A percentile compares a stretch with the other conserved stretches of the same genome.
Evolutionary conservation across 371 early-diverging fungal genomes (phyloP).

Genomic region (Mucor mucedo): DNA sequence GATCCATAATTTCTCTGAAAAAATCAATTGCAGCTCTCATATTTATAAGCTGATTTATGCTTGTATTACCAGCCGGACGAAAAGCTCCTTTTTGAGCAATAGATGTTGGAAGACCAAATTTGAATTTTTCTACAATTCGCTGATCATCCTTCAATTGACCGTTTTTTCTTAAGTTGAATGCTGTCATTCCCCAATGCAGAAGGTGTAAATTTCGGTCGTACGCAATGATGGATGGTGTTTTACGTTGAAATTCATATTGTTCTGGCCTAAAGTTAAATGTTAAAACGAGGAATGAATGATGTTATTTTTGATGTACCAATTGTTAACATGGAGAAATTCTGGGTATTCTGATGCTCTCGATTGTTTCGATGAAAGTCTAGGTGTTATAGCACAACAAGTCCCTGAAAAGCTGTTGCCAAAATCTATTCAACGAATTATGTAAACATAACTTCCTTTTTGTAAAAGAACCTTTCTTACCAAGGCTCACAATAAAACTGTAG

Average conservation of each 20-base stretch:
- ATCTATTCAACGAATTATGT: too few relatives aligned
- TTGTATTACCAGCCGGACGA: neutral
- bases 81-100: conserved; percentile 11
- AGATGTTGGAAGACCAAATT: conserved; percentile 7
- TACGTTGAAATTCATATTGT: neutral
- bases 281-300: neutral
- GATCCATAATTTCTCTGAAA: conserved; percentile 13
- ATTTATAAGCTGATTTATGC: conserved; percentile 2
- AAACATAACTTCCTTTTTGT: too few relatives aligned
- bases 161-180: neutral
- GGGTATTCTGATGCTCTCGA: neutral
- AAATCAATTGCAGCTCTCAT: conserved; percentile 18
- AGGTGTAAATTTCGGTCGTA: conserved; percentile 10
- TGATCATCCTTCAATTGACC: neutral
- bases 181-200: conserved; percentile 11
- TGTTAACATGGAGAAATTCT: neutral
- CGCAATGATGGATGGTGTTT: conserved; percentile 12
- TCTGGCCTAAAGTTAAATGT: neutral
- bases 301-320: neutral
- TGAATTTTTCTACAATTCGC: conserved; percentile 10
- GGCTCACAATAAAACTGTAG: too few relatives aligned
- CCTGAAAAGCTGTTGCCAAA: conserved; percentile 23
- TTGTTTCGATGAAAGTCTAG: neutral
- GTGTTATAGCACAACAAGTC: conserved; percentile 8
- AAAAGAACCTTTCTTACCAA: too few relatives aligned